Evolutionary conservation across 257 asterid species (phyloP).

Genomic region (Lantana camara): DNA sequence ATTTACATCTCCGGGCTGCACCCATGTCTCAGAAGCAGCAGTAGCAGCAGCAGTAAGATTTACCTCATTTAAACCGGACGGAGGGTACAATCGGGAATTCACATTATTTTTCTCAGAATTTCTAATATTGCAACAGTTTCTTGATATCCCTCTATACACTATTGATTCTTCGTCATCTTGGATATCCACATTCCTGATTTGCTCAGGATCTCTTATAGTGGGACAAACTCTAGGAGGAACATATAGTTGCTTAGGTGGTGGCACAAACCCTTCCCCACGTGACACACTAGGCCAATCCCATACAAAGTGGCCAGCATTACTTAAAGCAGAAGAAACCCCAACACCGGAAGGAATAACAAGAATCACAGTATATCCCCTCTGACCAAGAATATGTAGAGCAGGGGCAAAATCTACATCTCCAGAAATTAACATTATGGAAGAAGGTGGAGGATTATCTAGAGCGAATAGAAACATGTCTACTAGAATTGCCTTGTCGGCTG

Average conservation of each 20-base stretch:
- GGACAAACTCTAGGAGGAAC: slow-evolving; percentile 36
- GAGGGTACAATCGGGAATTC: slow-evolving; percentile 37
- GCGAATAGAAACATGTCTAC: slow-evolving; percentile 83
- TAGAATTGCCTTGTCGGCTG: slow-evolving; percentile 77
- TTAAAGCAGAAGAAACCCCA: slow-evolving; percentile 66
- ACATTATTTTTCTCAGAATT: slow-evolving; percentile 38
- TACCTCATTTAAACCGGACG: slow-evolving; percentile 42
- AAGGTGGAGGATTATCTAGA: slow-evolving; percentile 75
- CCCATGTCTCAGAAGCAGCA: slow-evolving; percentile 40
- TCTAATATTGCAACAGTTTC: slow-evolving; percentile 30
- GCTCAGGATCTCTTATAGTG: slow-evolving; percentile 23
- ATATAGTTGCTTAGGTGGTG: slow-evolving; percentile 42
- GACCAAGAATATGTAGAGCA: slow-evolving; percentile 79
- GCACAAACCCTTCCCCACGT: slow-evolving; percentile 73
- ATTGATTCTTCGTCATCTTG: slow-evolving; percentile 70
- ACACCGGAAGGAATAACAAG: slow-evolving; percentile 64
- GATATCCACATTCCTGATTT: slow-evolving; percentile 29
- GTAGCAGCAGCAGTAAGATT: slow-evolving; percentile 9
- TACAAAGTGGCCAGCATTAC: slow-evolving; percentile 66
- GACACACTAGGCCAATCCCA: slow-evolving; percentile 80
- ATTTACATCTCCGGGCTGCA: slow-evolving; percentile 67
- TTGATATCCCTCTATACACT: slow-evolving; percentile 53
- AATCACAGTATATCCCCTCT: slow-evolving; percentile 71
- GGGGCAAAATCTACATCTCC: slow-evolving; percentile 86
- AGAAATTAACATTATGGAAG: slow-evolving; percentile 67